A percentile compares a stretch with the other conserved stretches of the same genome.
Evolutionary conservation across 306 rosid genomes (phyloP).

Genomic region (Mucuna pruriens): DNA sequence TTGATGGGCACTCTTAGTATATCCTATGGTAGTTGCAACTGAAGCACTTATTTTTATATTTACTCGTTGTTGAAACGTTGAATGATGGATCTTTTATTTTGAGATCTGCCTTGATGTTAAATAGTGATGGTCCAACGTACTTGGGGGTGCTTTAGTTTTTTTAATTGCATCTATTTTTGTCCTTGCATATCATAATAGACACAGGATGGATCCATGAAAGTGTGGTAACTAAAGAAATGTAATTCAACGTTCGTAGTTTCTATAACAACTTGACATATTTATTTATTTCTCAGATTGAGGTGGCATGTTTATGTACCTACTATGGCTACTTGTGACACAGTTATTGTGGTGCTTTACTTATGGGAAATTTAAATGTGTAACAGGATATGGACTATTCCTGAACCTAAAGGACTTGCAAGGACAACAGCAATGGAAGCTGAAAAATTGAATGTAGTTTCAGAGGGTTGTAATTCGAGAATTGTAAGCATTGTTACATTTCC

Average conservation of each 20-base stretch:
- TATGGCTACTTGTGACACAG: neutral
- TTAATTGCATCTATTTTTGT: conserved; percentile 14
- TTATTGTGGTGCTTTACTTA: conserved; percentile 13
- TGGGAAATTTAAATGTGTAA: conserved; percentile 28
- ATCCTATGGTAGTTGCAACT: conserved; percentile 34
- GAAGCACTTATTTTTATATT: conserved; percentile 38
- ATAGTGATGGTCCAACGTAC: conserved; percentile 31
- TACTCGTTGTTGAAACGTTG: conserved; percentile 41
- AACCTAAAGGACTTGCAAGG: conserved; percentile 62
- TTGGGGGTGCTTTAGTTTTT: conserved; percentile 33
- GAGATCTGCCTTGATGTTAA: conserved; percentile 34
- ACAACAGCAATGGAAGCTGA: conserved; percentile 74
- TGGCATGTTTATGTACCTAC: neutral
- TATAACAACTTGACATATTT: conserved; percentile 27
- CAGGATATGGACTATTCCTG: conserved; percentile 92
- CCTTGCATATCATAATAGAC: conserved; percentile 14
- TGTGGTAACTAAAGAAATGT: conserved; percentile 8
- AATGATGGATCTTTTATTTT: conserved; percentile 26
- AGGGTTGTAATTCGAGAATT: conserved; percentile 76
- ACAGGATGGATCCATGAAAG: conserved; percentile 16
- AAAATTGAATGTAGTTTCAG: conserved; percentile 75
- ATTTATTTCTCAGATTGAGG: conserved; percentile 21
- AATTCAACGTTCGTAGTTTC: conserved; percentile 3
- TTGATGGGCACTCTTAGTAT: conserved; percentile 38
- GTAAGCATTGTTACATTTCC: conserved; percentile 50